phyloP scores from a whole-genome alignment of 306 rosid genomes.

The Quercus gilva region DNA sequence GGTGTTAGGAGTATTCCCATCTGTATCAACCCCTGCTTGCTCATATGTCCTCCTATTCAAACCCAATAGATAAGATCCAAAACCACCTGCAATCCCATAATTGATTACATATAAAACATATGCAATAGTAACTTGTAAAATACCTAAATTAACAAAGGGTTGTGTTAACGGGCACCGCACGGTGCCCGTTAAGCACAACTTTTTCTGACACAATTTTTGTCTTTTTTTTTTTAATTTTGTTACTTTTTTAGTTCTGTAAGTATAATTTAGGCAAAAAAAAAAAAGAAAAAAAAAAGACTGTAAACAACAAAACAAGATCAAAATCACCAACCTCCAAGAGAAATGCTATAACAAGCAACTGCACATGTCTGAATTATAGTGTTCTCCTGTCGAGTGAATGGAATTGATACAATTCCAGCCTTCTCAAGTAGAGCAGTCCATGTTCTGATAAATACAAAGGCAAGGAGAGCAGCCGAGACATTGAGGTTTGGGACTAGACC shows the following conservation, averaged over 20 bases:
- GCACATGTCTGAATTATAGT: constrained; percentile 96
- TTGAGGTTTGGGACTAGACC: constrained; percentile 94
- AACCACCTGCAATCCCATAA: constrained; percentile 69
- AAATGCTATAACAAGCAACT: constrained; percentile 91
- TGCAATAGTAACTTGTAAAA: not conserved
- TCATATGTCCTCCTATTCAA: constrained; percentile 72
- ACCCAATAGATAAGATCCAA: constrained; percentile 92
- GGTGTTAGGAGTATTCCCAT: constrained; percentile 75
- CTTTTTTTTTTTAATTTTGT: too few relatives aligned
- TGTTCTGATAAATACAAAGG: constrained; percentile 72
- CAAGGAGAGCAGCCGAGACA: constrained; percentile 96
- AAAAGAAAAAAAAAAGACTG: not conserved
- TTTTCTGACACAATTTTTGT: too few relatives aligned
- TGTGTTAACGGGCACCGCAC: too few relatives aligned
- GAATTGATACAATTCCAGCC: constrained; percentile 73
- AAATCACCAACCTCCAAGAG: constrained; percentile 75
- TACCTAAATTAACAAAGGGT: not conserved
- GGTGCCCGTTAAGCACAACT: too few relatives aligned
- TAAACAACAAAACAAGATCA: not conserved
- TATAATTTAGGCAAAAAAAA: too few relatives aligned
- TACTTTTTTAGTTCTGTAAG: too few relatives aligned
- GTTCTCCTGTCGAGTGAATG: constrained; percentile 93
- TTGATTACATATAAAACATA: not conserved
- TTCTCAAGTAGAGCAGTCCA: constrained; percentile 79
- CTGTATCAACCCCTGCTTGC: constrained; percentile 80